Evolutionary conservation across 768 basidiomycete genomes (phyloP).

Genomic region (Phlebiopsis gigantea): DNA sequence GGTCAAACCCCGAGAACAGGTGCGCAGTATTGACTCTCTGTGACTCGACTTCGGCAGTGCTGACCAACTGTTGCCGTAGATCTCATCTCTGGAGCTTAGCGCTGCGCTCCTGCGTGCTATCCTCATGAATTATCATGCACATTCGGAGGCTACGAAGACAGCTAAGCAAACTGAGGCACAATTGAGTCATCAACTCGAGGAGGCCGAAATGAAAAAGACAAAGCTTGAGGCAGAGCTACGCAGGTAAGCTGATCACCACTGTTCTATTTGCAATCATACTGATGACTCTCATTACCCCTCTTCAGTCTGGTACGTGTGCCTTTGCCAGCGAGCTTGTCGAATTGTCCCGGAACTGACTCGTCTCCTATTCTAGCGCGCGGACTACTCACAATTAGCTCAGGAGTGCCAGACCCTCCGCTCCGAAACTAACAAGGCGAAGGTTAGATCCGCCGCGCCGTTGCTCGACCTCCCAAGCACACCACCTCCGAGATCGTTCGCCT

Average conservation of each 20-base stretch:
- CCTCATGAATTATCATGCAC: conserved; percentile 75
- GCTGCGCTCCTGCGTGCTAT: conserved; percentile 78
- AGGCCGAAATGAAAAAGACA: conserved; percentile 48
- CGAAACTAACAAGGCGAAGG: conserved; percentile 56
- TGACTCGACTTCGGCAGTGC: background rate
- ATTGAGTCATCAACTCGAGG: conserved; percentile 62
- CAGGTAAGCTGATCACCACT: conserved; percentile 45
- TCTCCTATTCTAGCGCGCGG: conserved; percentile 40
- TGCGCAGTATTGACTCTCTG: conserved; percentile 31
- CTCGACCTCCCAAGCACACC: conserved; percentile 26
- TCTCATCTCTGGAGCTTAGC: conserved; percentile 67
- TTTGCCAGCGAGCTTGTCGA: conserved; percentile 4
- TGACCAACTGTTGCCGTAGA: conserved; percentile 30
- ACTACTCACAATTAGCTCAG: conserved; percentile 63
- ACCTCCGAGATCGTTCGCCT: conserved; percentile 17
- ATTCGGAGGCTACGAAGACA: conserved; percentile 68
- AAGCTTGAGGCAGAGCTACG: conserved; percentile 68
- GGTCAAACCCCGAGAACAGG: conserved; percentile 57
- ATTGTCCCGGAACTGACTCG: conserved; percentile 8
- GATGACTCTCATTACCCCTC: conserved; percentile 13
- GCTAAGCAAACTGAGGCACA: conserved; percentile 58
- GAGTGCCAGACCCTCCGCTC: conserved; percentile 64
- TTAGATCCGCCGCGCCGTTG: conserved; percentile 35
- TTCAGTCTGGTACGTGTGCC: conserved; percentile 49
- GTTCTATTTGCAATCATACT: conserved; percentile 12